A percentile compares a stretch with the other conserved stretches of the same genome.
These are phyloP conservation scores for Leccinum sublutescens DNA, from an alignment of 768 basidiomycete genomes.

Conservation along the genomic window DNA sequence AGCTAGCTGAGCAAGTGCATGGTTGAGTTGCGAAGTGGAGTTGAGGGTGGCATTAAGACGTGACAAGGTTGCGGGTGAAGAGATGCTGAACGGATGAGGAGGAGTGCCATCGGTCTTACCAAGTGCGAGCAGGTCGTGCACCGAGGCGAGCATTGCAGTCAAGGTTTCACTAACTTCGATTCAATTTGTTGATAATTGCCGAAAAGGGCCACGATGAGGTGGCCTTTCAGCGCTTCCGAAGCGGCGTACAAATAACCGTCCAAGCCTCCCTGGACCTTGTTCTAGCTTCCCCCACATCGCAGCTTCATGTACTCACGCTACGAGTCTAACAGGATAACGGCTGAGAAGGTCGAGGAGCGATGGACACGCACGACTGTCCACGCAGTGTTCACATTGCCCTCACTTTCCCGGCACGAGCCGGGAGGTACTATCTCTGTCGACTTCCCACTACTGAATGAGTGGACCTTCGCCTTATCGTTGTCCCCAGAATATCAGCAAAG, in stretches of 20 bases:
- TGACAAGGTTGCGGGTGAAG: slow-evolving; percentile 19
- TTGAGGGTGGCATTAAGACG: slow-evolving; percentile 52
- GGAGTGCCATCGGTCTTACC: slow-evolving; percentile 18
- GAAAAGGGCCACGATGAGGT: neutral
- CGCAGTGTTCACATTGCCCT: neutral
- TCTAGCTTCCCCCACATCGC: neutral
- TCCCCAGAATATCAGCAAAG: neutral
- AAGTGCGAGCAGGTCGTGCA: slow-evolving; percentile 7
- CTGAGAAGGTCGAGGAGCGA: slow-evolving; percentile 10
- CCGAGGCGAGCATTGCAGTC: neutral
- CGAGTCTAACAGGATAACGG: neutral
- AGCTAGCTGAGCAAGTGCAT: slow-evolving; percentile 50
- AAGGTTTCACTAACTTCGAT: too few species aligned
- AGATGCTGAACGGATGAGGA: slow-evolving; percentile 28
- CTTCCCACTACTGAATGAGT: slow-evolving; percentile 14
- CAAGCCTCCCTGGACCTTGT: neutral
- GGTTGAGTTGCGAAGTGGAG: slow-evolving; percentile 49
- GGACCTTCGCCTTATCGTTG: slow-evolving; percentile 18
- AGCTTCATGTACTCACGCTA: neutral
- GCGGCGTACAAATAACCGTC: neutral
- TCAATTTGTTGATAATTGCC: neutral
- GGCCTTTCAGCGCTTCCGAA: neutral
- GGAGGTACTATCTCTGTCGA: neutral
- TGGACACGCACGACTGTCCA: slow-evolving; percentile 17
- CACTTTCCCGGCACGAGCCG: neutral